Evolutionary conservation across 2,329 filamentous ascomycete genomes (phyloP).

Genomic region (Xylariaceae sp.): DNA sequence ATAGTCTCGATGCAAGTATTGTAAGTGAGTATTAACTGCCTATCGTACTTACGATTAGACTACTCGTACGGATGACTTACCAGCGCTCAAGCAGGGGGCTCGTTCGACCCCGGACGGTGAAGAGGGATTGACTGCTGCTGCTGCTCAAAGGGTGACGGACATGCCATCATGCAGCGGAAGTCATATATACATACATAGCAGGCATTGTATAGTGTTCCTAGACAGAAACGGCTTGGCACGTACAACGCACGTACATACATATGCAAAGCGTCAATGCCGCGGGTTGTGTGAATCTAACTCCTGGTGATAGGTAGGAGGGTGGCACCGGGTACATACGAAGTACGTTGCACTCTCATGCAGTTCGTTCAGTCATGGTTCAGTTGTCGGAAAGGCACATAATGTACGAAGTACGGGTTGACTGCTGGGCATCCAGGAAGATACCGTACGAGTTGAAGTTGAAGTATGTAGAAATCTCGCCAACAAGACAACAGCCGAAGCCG

Average conservation of each 20-base stretch:
- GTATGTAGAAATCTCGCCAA: neutral
- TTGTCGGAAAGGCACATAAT: conserved; percentile 7
- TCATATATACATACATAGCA: neutral
- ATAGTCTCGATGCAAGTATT: neutral
- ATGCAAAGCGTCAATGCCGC: conserved; percentile 27
- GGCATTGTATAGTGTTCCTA: neutral
- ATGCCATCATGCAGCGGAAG: conserved; percentile 11
- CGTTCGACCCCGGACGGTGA: neutral
- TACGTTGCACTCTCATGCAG: conserved; percentile 15
- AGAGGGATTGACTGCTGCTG: neutral
- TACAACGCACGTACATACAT: conserved; percentile 29
- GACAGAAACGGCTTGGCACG: conserved; percentile 19
- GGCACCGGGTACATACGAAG: neutral
- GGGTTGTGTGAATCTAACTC: conserved; percentile 27
- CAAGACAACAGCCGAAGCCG: neutral
- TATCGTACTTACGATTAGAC: neutral
- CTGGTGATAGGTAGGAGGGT: conserved; percentile 10
- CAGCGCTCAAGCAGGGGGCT: conserved; percentile 2
- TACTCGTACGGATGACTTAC: neutral
- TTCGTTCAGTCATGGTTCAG: conserved; percentile 11
- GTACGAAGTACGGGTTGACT: no score
- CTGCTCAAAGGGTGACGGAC: conserved; percentile 6
- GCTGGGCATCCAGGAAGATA: no score
- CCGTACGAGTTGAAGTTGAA: neutral
- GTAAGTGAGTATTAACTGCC: neutral